Conservation (phyloP, 495 filamentous ascomycete genomes). For the Tuber calosporum region DNA sequence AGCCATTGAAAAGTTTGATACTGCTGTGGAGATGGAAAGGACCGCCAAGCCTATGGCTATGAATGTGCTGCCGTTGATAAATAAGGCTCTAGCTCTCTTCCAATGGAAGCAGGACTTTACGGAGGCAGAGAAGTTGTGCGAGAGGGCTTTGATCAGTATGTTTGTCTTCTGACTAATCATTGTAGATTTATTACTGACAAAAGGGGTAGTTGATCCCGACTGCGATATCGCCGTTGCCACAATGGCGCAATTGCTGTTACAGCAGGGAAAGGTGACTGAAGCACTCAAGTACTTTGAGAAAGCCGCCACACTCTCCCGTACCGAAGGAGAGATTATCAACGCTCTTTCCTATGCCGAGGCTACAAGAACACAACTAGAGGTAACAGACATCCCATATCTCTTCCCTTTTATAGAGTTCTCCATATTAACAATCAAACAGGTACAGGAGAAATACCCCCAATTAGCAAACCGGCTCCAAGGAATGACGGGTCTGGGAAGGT, state of each 20-base stretch:
- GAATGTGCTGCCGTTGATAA: constrained; percentile 96
- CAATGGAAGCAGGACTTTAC: constrained; percentile 95
- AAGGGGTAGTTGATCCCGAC: constrained; percentile 80
- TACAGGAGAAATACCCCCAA: constrained; percentile 97
- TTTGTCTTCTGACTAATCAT: constrained; percentile 21
- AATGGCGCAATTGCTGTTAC: constrained; percentile 96
- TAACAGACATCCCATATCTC: constrained; percentile 14
- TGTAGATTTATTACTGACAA: constrained; percentile 30
- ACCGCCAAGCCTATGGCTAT: constrained; percentile 84
- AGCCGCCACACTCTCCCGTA: constrained; percentile 89
- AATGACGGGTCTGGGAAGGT: constrained; percentile 51
- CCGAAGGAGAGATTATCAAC: constrained; percentile 91
- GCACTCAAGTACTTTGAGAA: constrained; percentile 96
- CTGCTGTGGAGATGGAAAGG: constrained; percentile 95
- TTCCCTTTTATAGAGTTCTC: neutral
- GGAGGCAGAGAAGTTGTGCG: constrained; percentile 91
- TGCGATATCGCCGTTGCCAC: constrained; percentile 98
- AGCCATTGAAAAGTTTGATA: constrained; percentile 97
- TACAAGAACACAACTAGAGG: constrained; percentile 86
- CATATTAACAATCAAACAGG: constrained; percentile 43
- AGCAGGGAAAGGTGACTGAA: constrained; percentile 93
- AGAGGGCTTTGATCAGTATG: constrained; percentile 95
- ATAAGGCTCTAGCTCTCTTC: constrained; percentile 94
- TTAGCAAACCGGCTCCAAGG: constrained; percentile 73
- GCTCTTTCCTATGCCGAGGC: constrained; percentile 96